phyloP scores from a whole-genome alignment of 73 alveolate species.

The Paraurostyla sp. region DNA sequence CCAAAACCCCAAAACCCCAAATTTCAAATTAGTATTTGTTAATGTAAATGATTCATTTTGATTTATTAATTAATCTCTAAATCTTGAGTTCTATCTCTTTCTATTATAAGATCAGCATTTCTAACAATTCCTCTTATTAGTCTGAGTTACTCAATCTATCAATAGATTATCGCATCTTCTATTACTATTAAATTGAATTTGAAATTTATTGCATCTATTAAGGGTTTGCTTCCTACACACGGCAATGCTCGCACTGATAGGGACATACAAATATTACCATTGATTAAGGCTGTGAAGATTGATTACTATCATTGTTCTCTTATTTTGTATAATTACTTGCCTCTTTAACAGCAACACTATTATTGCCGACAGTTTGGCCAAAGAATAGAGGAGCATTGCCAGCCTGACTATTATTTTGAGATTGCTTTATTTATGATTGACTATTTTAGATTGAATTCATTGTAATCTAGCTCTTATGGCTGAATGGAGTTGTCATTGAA shows the following conservation, averaged over 20 bases:
- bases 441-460: background rate
- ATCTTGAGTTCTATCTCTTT: conserved; percentile 27
- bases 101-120: background rate
- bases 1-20: no score
- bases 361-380: no score
- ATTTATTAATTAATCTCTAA: background rate
- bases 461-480: background rate
- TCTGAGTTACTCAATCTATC: no score
- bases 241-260: conserved; percentile 31
- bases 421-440: background rate
- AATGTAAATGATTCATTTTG: no score
- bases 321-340: background rate
- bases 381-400: no score
- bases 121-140: conserved; percentile 1
- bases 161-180: background rate
- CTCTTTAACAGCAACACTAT: background rate
- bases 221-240: conserved; percentile 27
- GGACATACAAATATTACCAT: conserved; percentile 54
- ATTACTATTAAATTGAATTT: background rate
- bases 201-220: background rate
- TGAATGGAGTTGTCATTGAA: conserved; percentile 31
- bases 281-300: no score
- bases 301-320: background rate
- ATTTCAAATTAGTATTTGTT: no score
- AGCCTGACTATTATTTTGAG: background rate